Evolutionary conservation across 345 rosid species (phyloP).

Genomic region (Gossypium turneri): DNA sequence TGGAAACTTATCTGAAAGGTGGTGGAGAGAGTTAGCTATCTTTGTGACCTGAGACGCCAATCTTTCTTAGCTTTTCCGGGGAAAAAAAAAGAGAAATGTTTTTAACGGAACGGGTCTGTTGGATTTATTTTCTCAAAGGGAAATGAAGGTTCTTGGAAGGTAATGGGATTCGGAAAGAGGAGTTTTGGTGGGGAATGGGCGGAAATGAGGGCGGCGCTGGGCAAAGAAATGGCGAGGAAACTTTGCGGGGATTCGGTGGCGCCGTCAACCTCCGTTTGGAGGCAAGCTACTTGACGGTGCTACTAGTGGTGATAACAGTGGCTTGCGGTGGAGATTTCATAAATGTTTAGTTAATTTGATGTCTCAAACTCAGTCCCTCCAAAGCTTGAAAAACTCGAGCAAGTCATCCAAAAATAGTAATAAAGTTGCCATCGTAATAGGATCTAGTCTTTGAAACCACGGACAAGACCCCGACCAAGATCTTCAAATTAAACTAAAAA

Average conservation of each 20-base stretch:
- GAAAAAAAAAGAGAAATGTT: background rate
- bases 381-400: background rate
- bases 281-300: too few species aligned
- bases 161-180: conserved; percentile 46
- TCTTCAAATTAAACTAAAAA: background rate
- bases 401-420: background rate
- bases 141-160: conserved; percentile 54
- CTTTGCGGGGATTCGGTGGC: too few species aligned
- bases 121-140: background rate
- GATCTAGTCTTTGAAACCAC: background rate
- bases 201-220: conserved; percentile 35
- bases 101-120: too few species aligned
- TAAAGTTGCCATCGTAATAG: background rate
- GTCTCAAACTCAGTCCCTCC: background rate
- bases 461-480: background rate
- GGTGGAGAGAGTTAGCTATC: background rate
- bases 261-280: too few species aligned
- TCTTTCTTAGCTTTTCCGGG: background rate
- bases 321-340: conserved; percentile 15
- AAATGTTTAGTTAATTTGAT: conserved; percentile 9
- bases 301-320: conserved; percentile 17
- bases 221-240: too few species aligned
- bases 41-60: background rate
- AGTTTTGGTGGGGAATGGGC: conserved; percentile 47
- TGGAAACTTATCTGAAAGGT: background rate